phyloP scores from a whole-genome alignment of 2,329 filamentous ascomycete species.

The Trichothecium roseum region DNA sequence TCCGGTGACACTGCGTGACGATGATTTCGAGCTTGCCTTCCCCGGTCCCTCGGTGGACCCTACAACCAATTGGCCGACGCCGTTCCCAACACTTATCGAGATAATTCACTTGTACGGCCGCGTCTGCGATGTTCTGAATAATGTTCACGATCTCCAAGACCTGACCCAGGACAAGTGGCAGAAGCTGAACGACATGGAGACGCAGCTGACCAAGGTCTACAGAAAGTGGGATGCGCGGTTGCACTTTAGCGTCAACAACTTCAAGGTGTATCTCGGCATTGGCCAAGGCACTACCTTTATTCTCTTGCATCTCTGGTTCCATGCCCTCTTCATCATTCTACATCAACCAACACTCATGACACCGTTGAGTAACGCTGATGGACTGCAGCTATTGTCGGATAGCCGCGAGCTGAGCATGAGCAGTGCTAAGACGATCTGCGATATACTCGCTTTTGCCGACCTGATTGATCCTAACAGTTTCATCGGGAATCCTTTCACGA shows the following conservation, averaged over 20 bases:
- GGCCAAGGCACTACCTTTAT: constrained; percentile 83
- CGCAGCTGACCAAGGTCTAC: constrained; percentile 60
- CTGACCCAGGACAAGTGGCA: constrained; percentile 66
- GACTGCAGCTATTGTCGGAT: constrained; percentile 66
- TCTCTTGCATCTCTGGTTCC: constrained; percentile 80
- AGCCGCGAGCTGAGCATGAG: constrained; percentile 78
- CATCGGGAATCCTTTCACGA: constrained; percentile 80
- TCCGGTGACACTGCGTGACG: constrained; percentile 72
- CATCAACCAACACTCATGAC: constrained; percentile 77
- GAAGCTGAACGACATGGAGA: constrained; percentile 67
- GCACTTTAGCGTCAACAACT: constrained; percentile 78
- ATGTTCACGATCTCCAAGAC: constrained; percentile 63
- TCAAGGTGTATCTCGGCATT: constrained; percentile 70
- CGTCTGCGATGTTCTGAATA: constrained; percentile 76
- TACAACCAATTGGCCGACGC: constrained; percentile 59
- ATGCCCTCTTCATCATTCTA: constrained; percentile 73
- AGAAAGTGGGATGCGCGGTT: constrained; percentile 65
- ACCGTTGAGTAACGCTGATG: constrained; percentile 52
- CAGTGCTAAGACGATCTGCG: constrained; percentile 83
- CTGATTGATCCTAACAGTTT: constrained; percentile 78
- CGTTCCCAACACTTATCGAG: constrained; percentile 69
- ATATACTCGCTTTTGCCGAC: constrained; percentile 79
- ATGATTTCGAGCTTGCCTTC: constrained; percentile 74
- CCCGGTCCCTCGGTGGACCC: constrained; percentile 40
- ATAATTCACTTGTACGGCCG: constrained; percentile 81